phyloP scores from a whole-genome alignment of 108 stramenopile genomes.

The Hondaea fermentalgiana region DNA sequence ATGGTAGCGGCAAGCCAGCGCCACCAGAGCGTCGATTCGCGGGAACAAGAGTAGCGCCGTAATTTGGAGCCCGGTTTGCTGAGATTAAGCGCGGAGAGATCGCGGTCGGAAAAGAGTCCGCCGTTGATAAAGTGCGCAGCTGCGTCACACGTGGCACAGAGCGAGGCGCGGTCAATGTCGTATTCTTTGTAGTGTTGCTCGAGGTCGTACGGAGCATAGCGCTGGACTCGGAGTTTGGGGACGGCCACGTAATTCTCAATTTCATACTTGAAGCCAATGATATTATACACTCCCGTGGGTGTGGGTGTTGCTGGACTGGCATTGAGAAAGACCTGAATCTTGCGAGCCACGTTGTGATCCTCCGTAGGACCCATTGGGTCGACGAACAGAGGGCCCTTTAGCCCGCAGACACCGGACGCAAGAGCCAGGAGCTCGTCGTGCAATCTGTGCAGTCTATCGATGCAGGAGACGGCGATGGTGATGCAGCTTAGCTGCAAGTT shows the following conservation, averaged over 20 bases:
- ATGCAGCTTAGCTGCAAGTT: no score
- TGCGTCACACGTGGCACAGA: background rate
- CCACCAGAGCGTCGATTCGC: background rate
- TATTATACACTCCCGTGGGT: background rate
- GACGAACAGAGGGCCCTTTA: no score
- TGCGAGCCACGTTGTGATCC: no score
- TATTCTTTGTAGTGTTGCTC: background rate
- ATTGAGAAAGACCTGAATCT: no score
- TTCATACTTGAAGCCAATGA: background rate
- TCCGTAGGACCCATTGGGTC: no score
- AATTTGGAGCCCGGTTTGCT: background rate
- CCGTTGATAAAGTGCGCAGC: background rate
- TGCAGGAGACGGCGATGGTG: no score
- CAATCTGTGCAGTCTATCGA: no score
- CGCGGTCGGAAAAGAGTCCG: background rate
- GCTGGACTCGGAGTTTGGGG: background rate
- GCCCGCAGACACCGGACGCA: no score
- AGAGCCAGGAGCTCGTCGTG: no score
- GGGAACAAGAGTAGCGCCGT: background rate
- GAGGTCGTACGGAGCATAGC: background rate
- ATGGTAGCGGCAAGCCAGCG: background rate
- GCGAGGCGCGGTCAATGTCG: background rate
- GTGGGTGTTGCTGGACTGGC: background rate
- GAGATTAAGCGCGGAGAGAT: background rate
- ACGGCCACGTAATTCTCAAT: background rate